Conservation (phyloP, 2,329 filamentous ascomycete species). For the Canariomyces notabilis region DNA sequence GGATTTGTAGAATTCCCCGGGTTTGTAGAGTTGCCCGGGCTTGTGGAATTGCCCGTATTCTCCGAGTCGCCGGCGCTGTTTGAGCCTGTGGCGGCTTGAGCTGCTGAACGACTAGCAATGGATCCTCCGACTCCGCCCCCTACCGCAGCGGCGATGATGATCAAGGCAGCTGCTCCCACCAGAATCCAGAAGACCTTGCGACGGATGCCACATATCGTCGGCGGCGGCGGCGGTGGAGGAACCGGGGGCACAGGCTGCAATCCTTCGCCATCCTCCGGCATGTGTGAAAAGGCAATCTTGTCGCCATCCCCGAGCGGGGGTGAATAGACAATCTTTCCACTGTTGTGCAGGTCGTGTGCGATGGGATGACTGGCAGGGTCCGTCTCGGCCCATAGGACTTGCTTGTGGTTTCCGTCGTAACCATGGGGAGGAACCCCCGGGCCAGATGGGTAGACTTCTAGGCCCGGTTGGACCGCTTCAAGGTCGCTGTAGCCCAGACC, state of each 20-base stretch:
- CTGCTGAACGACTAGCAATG: not conserved
- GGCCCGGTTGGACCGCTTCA: not conserved
- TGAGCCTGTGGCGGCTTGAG: too few species aligned
- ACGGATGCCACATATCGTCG: conserved; percentile 10
- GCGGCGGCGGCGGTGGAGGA: not conserved
- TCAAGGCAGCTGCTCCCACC: not conserved
- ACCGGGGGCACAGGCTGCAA: not conserved
- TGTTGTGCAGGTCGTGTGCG: too few species aligned
- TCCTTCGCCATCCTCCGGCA: not conserved
- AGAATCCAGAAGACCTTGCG: conserved; percentile 10
- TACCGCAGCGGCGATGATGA: conserved; percentile 6
- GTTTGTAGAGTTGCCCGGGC: not conserved
- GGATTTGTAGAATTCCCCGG: not conserved
- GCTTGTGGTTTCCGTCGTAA: not conserved
- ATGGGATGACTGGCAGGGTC: not conserved
- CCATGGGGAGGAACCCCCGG: not conserved
- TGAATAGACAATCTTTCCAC: too few species aligned
- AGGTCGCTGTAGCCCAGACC: not conserved
- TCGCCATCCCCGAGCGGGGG: too few species aligned
- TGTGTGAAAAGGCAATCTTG: not conserved
- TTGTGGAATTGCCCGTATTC: not conserved
- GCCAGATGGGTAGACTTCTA: not conserved
- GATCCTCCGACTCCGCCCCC: conserved; percentile 10
- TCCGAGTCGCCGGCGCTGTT: not conserved
- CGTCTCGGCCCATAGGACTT: not conserved